Evolutionary conservation across 148 eudicot species (phyloP).

Genomic region (Talinum fruticosum): DNA sequence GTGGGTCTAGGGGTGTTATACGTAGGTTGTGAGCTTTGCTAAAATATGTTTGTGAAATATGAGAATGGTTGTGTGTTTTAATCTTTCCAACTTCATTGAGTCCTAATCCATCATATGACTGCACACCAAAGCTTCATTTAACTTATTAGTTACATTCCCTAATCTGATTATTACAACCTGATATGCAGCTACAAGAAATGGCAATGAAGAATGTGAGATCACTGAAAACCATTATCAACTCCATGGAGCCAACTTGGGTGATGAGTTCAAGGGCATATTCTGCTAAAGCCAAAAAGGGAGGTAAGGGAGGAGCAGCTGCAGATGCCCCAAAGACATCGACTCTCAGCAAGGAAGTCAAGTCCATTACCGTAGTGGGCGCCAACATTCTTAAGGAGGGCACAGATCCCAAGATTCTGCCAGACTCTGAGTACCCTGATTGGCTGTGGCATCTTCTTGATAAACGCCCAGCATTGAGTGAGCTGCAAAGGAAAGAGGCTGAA

Average conservation of each 20-base stretch:
- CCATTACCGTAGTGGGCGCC: constrained; percentile 77
- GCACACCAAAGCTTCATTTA: no score
- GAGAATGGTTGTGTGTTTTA: not conserved
- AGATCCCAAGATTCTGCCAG: constrained; percentile 74
- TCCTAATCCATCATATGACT: not conserved
- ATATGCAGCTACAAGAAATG: constrained; percentile 40
- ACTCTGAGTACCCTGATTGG: constrained; percentile 94
- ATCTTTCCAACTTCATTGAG: not conserved
- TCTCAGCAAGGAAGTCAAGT: constrained; percentile 79
- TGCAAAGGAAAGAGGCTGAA: constrained; percentile 66
- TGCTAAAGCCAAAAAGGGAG: constrained; percentile 61
- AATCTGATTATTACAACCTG: not conserved
- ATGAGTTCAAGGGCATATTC: constrained; percentile 56
- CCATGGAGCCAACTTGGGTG: constrained; percentile 24
- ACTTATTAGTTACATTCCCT: no score
- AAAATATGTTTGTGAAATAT: not conserved
- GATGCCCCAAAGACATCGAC: constrained; percentile 68
- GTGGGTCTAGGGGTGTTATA: no score
- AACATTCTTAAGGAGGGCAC: constrained; percentile 82
- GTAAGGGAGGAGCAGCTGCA: constrained; percentile 64
- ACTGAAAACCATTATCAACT: constrained; percentile 35
- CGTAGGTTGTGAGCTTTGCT: not conserved
- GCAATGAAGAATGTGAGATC: constrained; percentile 43
- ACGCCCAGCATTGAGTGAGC: constrained; percentile 78
- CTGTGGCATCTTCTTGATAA: constrained; percentile 77